Base-by-base conservation (phyloP, 345 rosid genomes). In the Anastatica hierochuntica region DNA sequence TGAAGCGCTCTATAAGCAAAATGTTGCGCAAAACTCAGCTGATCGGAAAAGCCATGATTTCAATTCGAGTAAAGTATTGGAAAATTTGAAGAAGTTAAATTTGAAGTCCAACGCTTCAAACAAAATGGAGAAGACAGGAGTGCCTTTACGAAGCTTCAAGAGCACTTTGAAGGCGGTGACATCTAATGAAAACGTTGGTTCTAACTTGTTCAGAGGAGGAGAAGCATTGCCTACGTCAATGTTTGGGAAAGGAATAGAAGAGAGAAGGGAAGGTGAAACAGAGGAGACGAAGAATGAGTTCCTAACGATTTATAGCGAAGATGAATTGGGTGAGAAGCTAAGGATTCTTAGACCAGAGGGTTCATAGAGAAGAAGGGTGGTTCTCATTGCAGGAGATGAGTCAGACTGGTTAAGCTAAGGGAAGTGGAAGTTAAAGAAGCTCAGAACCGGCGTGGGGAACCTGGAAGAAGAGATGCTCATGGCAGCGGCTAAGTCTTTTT, bases 381-480 rank as follows among this genome's bases (percentile, higher is more conserved):
- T 90, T 87, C 66, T 82, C 90, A 0, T 52, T 88, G 72, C 49
- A 54, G 59, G 94, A 90, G 77, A 56, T 90, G 72, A 81, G 71
- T 54, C 83, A 84, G 98, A 69, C 63, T 88, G 66, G 64, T 58
- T 31, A 81, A 68, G 74, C 56, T 90, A 43, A 81, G 85, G 55
- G 77, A 67, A 44, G 47, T 74, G 63, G 96, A 90, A 56, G 71
- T 76, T 53, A 64, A 72, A 60, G 74, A 71, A 41, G 37, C 10
- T 0, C 62, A 66, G 39, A 57, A 44, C n/a, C n/a, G 0, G 50
- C 29, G 9, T 20, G 13, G 13, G 17, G 23, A 0, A 59, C 50
- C 47, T 79, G n/a, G n/a, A n/a, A n/a, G n/a, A n/a, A n/a, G n/a
- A n/a, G n/a, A n/a, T n/a, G n/a, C n/a, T n/a, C n/a, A n/a, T n/a